Evolutionary conservation across 768 basidiomycete species (phyloP), one percentile per base, ranked within the genome.

Genomic region (Lentinula raphanica): DNA sequence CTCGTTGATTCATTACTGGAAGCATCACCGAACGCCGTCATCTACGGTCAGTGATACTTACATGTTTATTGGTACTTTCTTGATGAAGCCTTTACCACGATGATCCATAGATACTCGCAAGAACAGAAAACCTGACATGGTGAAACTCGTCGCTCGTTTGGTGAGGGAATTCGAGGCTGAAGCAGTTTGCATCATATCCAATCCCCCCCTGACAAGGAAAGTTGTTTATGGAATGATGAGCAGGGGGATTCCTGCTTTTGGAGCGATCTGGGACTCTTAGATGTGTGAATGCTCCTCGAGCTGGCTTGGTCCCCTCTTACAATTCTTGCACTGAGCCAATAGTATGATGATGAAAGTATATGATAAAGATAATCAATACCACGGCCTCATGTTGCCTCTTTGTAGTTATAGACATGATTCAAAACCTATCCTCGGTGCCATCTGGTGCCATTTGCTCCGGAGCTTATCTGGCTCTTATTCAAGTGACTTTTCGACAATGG

Each of bases 161-260:
- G 76, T 76, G 6, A 58, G 65, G 27, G 71, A 76, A 38, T 69
- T 68, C 49, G 63, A 75, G 6, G 73, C 76, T 0, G 76, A 77
- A 62, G 76, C 74, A 0, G 74, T 76, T 6, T 74, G 71, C 58
- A 71, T 77, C 48, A 76, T 76, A 32, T 77, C 74, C 0, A 77
- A 76, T 56, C 69, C 70, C 28, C 72, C 71, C 59, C 61, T 76
- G n/a, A 77, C 75, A 3, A 63, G 65, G 28, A 72, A 73, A 58
- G 72, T 76, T 11, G 72, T 76, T 0, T 76, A 74, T 50, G 73
- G 70, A 2, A 73, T 76, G 74, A 69, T 72, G 58, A 73, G 71
- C 28, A 64, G 74, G 50, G 74, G 74, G 19, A 69, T 77, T 15
- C 70, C 75, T 1, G 74, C 75, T 1, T 77, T 73, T 56, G 76